Evolutionary conservation across 108 stramenopile species (phyloP).

Genomic region (Chaetoceros tenuissimus): DNA sequence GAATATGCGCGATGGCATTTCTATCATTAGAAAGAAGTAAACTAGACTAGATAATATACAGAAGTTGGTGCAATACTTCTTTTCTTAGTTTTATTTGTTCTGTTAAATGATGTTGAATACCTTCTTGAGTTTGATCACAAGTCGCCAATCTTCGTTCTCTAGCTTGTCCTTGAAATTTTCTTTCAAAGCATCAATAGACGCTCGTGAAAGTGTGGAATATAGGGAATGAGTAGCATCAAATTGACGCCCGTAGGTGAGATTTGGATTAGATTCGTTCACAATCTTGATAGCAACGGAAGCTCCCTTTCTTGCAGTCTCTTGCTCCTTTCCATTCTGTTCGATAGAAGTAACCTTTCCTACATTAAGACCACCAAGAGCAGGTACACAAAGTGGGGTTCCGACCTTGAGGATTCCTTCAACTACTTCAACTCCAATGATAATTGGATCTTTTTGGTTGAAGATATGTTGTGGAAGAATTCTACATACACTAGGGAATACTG

Average conservation of each 20-base stretch:
- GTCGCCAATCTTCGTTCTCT: slow-evolving; percentile 93
- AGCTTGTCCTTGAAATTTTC: slow-evolving; percentile 96
- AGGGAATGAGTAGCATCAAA: slow-evolving; percentile 90
- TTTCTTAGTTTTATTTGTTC: neutral
- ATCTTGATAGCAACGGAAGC: slow-evolving; percentile 89
- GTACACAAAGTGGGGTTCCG: slow-evolving; percentile 96
- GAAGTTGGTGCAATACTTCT: neutral
- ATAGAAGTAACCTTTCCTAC: slow-evolving; percentile 94
- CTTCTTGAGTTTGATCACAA: slow-evolving; percentile 97
- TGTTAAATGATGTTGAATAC: slow-evolving; percentile 83
- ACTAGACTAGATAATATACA: too few relatives aligned
- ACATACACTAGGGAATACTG: slow-evolving; percentile 85
- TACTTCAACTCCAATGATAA: slow-evolving; percentile 95
- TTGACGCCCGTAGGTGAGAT: slow-evolving; percentile 95
- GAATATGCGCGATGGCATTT: slow-evolving; percentile 85
- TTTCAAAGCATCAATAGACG: slow-evolving; percentile 96
- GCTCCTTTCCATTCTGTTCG: slow-evolving; percentile 86
- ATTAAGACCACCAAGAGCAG: slow-evolving; percentile 80
- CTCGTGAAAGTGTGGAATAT: slow-evolving; percentile 88
- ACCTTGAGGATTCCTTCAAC: slow-evolving; percentile 93
- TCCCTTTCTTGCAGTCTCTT: slow-evolving; percentile 87
- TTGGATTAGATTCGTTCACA: slow-evolving; percentile 89
- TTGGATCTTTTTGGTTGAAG: slow-evolving; percentile 98
- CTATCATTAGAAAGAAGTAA: slow-evolving; percentile 73
- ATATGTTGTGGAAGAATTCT: slow-evolving; percentile 95